Base-by-base conservation (phyloP, 2,329 filamentous ascomycete genomes). In the Talaromyces sp. region DNA sequence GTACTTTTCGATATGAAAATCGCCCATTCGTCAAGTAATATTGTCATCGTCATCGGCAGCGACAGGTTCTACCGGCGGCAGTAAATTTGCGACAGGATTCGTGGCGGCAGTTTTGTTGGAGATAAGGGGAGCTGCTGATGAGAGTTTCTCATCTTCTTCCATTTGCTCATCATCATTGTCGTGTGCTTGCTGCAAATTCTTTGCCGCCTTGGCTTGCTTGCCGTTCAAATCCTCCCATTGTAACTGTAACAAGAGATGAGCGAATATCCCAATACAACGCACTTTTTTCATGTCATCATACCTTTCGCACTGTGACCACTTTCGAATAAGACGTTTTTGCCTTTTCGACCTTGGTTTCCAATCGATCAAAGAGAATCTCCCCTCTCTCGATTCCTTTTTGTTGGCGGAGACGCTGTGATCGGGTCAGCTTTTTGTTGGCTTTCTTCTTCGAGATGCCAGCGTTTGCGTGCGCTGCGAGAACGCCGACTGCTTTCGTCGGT, bases 351-450 rank as follows among this genome's bases (percentile, higher is more conserved):
- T 87, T 87, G 46, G 79, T 79, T 72, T 85, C 82, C 46, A 82
- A 70, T 71, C 82, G 84, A 64, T 84, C 83, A 65, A 82, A 73
- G 39, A 82, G 79, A 16, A 78, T 75, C 63, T 84, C 84, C 7
- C 83, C 85, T 64, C 81, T 79, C 67, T 86, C 84, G 46, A 86
- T 72, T 18, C 80, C 82, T 69, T 81, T 82, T 66, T 83, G 77
- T 56, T 82, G 83, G 46, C 85, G 79, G 60, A 80, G 67, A 5
- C 81, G 77, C 71, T 87, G 85, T 7, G 81, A 77, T 58, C 82
- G 80, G 28, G 80, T 82, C 67, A 83, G 67, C 21, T 75, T 76
- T 69, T 85, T 85, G 1, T 69, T 76, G 14, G 73, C 71, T 60
- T 78, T 76, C 68, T 83, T 84, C 71, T 84, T 84, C 61, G 75